Base-by-base conservation (phyloP, 495 filamentous ascomycete species). In the Viridothelium virens region DNA sequence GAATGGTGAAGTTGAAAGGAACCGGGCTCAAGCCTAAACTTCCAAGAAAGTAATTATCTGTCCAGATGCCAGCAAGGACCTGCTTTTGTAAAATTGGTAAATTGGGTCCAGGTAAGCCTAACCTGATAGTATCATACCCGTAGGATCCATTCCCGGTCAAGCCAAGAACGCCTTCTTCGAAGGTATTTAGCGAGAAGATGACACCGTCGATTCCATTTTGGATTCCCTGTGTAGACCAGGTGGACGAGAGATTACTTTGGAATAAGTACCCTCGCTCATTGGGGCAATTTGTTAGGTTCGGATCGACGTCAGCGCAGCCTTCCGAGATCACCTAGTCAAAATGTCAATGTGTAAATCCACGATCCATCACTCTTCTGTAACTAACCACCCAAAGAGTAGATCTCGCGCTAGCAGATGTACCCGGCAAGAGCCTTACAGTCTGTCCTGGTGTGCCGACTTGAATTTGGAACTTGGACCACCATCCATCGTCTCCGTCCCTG, bases 401-500 rank as follows among this genome's bases (percentile, higher is more conserved):
- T 5, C 41, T 14, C 16, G 69, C 64, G 9, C 74, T 79, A 10
- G 38, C 41, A 12, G 69, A 68, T 4, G 77, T 81, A 5, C 68
- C 65, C 2, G 68, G 64, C 2, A 69, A 38, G 2, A 69, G 61
- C 6, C 70, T 70, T 6, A 78, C 68, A 47, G 67, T 66, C 66
- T 79, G 77, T n/a, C 67, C 63, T 38, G 76, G 74, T 34, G 69
- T 74, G 62, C 77, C 77, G 7, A 79, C 73, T 63, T 72, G 69
- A 61, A 79, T 41, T 16, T 68, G 56, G 67, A 77, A 77, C 10
- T 68, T 74, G 36, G 69, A 73, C 78, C 78, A 80, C 46, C 50
- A 61, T 36, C 78, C 68, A 61, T 69, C 68, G 37, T 38, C 65
- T 34, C 67, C 67, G 39, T 69, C 67, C 68, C 76, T 77, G n/a